These are phyloP conservation scores for Pyrenophora seminiperda DNA, from an alignment of 2,329 filamentous ascomycete genomes.

Conservation along the genomic window DNA sequence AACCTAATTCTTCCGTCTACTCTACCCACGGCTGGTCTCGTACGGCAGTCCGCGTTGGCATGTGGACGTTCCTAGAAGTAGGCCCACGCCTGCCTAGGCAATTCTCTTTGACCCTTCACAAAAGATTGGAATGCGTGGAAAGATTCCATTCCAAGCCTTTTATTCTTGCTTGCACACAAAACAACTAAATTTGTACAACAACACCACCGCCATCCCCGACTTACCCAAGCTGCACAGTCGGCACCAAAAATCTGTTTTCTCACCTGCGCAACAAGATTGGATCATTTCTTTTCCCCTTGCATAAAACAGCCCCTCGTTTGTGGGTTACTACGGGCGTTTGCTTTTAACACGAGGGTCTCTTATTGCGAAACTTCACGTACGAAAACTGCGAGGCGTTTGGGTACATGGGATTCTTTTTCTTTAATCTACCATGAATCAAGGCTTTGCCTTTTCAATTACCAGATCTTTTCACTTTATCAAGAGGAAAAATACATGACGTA, in stretches of 20 bases:
- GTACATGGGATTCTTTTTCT: too few relatives aligned
- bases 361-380: too few relatives aligned
- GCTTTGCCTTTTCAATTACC: too few relatives aligned
- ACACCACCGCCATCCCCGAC: neutral
- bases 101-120: too few relatives aligned
- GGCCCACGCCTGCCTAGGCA: conserved; percentile 38
- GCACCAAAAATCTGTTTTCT: conserved; percentile 15
- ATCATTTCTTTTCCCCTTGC: neutral
- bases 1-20: conserved; percentile 5
- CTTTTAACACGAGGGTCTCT: neutral
- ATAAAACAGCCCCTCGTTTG: neutral
- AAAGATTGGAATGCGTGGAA: too few relatives aligned
- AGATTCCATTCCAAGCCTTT: neutral
- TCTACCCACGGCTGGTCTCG: conserved; percentile 20
- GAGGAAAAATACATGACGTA: too few relatives aligned
- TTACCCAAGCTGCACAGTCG: conserved; percentile 3
- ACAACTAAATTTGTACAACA: conserved; percentile 7
- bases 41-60: conserved; percentile 15
- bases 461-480: too few relatives aligned
- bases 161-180: neutral
- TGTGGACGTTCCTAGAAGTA: conserved; percentile 45
- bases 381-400: neutral
- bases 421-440: too few relatives aligned
- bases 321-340: conserved; percentile 2
- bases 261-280: conserved; percentile 5